These are phyloP conservation scores for Tricholoma matsutake DNA, from an alignment of 768 basidiomycete genomes.

Conservation along the genomic window DNA sequence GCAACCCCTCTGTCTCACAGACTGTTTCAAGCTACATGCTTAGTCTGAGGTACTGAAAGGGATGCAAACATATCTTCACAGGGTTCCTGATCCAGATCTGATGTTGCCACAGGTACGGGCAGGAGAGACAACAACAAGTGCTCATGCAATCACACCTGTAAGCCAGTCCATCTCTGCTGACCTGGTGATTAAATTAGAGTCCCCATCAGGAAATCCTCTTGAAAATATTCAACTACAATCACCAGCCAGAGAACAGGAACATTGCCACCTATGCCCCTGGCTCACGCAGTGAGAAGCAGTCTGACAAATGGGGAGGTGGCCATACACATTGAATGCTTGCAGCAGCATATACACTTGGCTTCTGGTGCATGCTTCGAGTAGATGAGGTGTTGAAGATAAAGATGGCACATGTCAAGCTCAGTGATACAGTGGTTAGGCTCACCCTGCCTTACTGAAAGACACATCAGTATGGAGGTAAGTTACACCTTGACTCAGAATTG, in stretches of 20 bases:
- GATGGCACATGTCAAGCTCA: conserved; percentile 20
- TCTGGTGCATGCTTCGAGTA: conserved; percentile 30
- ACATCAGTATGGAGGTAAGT: conserved; percentile 26
- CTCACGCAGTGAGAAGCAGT: conserved; percentile 2
- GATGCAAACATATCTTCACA: background rate
- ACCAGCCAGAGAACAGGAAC: conserved; percentile 13
- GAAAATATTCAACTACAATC: conserved; percentile 23
- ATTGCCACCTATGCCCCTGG: conserved; percentile 18
- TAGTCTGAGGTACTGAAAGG: conserved; percentile 11
- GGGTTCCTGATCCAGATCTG: background rate
- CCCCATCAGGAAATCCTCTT: conserved; percentile 20
- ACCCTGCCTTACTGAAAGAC: conserved; percentile 27
- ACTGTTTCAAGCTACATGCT: conserved; percentile 27
- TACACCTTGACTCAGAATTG: background rate
- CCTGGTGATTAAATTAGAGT: background rate
- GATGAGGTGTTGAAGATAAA: conserved; percentile 37
- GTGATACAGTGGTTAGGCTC: conserved; percentile 12
- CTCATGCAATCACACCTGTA: conserved; percentile 21
- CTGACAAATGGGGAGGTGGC: conserved; percentile 30
- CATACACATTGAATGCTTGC: conserved; percentile 23
- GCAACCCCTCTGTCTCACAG: conserved; percentile 29
- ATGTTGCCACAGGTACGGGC: conserved; percentile 21
- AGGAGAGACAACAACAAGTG: conserved; percentile 26
- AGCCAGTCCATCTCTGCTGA: background rate
- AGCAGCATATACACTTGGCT: conserved; percentile 31